Percentiles rank a stretch among this genome's conserved stretches.
phyloP scores from a whole-genome alignment of 257 asterid genomes.

The Ilex asprella region DNA sequence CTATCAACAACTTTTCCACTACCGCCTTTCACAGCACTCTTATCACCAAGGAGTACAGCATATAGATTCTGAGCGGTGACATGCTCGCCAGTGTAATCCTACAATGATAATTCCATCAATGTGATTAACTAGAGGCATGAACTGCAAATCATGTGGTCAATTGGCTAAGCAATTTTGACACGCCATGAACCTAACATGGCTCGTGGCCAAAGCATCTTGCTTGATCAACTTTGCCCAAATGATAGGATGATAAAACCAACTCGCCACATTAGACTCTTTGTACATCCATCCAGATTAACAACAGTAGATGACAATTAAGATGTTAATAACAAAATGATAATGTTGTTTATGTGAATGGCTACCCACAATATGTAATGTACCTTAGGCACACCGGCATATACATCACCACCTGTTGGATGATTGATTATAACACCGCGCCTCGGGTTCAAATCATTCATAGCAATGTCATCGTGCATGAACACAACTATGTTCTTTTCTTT shows the following conservation, averaged over 20 bases:
- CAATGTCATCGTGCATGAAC: conserved; percentile 95
- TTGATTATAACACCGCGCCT: conserved; percentile 73
- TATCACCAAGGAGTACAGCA: conserved; percentile 80
- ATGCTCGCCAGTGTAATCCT: conserved; percentile 81
- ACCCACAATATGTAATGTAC: conserved; percentile 17
- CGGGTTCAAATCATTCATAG: conserved; percentile 53
- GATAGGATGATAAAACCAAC: neutral
- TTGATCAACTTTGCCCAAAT: neutral
- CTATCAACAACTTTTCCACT: conserved; percentile 72
- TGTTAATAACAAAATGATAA: too few species aligned
- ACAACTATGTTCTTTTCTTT: conserved; percentile 79
- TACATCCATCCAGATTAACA: neutral
- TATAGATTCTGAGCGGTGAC: conserved; percentile 52
- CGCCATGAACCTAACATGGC: too few species aligned
- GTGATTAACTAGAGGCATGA: too few species aligned
- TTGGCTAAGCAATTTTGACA: too few species aligned
- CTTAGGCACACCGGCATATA: conserved; percentile 88
- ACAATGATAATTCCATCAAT: conserved; percentile 2
- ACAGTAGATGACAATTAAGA: neutral
- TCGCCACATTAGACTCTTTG: neutral
- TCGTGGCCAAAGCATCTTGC: neutral
- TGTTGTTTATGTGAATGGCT: too few species aligned
- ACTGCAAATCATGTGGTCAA: too few species aligned
- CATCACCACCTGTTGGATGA: conserved; percentile 69
- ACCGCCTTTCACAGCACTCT: conserved; percentile 58